Percentiles rank a stretch among this genome's conserved stretches.
These are phyloP conservation scores for Nicotiana rustica DNA, from an alignment of 305 asterid genomes.

Conservation along the genomic window DNA sequence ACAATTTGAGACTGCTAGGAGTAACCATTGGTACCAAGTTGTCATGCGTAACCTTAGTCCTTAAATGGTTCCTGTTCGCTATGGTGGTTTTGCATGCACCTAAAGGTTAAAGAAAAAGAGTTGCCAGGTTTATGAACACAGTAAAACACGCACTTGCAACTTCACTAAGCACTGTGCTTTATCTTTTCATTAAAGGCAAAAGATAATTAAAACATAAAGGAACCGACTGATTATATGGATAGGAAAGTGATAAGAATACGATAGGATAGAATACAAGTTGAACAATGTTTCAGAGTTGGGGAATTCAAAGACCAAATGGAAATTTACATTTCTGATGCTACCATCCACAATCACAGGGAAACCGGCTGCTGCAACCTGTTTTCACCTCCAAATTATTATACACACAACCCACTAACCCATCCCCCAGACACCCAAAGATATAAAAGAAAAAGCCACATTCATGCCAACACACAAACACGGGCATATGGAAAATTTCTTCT, in stretches of 20 bases:
- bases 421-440: too few relatives aligned
- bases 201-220: background rate
- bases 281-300: background rate
- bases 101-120: background rate
- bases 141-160: too few relatives aligned
- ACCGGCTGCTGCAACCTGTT: background rate
- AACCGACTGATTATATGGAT: background rate
- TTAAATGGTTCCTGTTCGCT: too few relatives aligned
- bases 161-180: too few relatives aligned
- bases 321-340: background rate
- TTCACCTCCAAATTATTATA: constrained; percentile 8
- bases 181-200: too few relatives aligned
- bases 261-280: background rate
- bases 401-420: background rate
- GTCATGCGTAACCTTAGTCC: too few relatives aligned
- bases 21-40: too few relatives aligned
- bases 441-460: background rate
- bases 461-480: background rate
- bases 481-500: background rate
- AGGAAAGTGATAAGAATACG: background rate
- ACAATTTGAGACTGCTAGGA: too few relatives aligned
- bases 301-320: background rate
- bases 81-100: too few relatives aligned
- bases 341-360: constrained; percentile 8
- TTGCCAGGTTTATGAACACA: background rate